A percentile compares a stretch with the other conserved stretches of the same genome.
Conservation (phyloP, 1,284 basidiomycete species). For the Athelia sp. region DNA sequence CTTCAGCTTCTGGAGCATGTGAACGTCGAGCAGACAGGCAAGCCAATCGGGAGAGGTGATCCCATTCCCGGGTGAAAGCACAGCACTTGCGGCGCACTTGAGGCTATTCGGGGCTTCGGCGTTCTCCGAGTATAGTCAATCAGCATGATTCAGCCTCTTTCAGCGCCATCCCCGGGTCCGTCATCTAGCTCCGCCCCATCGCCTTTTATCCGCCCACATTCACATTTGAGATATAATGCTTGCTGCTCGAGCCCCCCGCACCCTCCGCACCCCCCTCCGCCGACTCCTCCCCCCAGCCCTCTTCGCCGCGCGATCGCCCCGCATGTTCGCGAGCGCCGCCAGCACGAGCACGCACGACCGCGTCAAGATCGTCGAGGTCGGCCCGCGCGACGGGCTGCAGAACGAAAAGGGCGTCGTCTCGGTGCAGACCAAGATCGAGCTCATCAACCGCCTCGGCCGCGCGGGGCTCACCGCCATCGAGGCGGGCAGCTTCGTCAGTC, state of each 20-base stretch:
- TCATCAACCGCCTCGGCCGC: slow-evolving; percentile 71
- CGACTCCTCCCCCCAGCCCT: not conserved
- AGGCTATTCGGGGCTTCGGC: too few species aligned
- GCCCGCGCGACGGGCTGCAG: slow-evolving; percentile 90
- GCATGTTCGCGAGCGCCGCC: not conserved
- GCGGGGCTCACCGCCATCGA: slow-evolving; percentile 80
- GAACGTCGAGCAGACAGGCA: too few species aligned
- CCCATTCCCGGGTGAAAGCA: too few species aligned
- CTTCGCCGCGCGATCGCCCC: not conserved
- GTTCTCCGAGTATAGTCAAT: too few species aligned
- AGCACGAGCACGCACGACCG: slow-evolving; percentile 26
- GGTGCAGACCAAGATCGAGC: slow-evolving; percentile 72
- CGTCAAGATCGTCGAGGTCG: slow-evolving; percentile 86
- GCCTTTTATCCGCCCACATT: too few species aligned
- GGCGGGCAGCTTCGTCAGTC: slow-evolving; percentile 88
- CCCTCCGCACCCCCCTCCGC: not conserved
- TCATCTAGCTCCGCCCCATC: too few species aligned
- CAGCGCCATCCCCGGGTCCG: too few species aligned
- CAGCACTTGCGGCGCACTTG: too few species aligned
- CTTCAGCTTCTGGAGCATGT: too few species aligned
- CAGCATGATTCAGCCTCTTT: too few species aligned
- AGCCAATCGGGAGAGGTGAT: too few species aligned
- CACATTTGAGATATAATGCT: too few species aligned
- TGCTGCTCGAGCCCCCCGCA: not conserved
- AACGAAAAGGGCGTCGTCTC: slow-evolving; percentile 81